These are phyloP conservation scores for Neoarthrinium moseri DNA, from an alignment of 2,329 filamentous ascomycete species.

Conservation along the genomic window DNA sequence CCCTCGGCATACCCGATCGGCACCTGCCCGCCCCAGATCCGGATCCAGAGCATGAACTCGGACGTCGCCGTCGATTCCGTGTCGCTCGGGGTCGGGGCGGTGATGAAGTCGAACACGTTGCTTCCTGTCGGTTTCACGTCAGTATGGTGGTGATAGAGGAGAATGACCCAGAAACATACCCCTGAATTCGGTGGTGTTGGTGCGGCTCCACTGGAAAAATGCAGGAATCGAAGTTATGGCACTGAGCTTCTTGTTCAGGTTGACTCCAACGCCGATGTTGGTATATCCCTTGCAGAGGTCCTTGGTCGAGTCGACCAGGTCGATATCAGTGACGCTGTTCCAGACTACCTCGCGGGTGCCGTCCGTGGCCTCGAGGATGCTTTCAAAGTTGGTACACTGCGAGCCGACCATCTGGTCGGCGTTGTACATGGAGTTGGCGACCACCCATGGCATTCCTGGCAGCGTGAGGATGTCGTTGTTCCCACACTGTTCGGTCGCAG, in stretches of 20 bases:
- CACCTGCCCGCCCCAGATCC: conserved; percentile 20
- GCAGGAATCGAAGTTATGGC: conserved; percentile 9
- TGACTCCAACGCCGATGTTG: conserved; percentile 11
- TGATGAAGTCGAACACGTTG: conserved; percentile 23
- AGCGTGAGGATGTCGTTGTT: conserved; percentile 7
- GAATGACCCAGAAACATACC: conserved; percentile 3
- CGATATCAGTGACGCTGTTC: conserved; percentile 10
- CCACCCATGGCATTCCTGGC: conserved; percentile 9
- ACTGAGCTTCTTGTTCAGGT: conserved; percentile 5
- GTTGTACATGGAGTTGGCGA: conserved; percentile 13
- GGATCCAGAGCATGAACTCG: conserved; percentile 23
- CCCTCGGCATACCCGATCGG: conserved; percentile 19
- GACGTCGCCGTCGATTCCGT: conserved; percentile 11
- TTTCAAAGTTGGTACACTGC: conserved; percentile 13
- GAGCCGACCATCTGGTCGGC: conserved; percentile 9
- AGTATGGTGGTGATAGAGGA: not conserved
- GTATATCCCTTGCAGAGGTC: conserved; percentile 13
- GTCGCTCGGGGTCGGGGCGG: conserved; percentile 15
- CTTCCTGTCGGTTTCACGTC: conserved; percentile 10
- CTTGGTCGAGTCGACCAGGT: conserved; percentile 7
- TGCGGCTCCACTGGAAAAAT: conserved; percentile 8
- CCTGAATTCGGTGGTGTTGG: conserved; percentile 7
- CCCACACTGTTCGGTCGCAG: conserved; percentile 9
- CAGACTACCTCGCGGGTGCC: conserved; percentile 7
- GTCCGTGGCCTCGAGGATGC: conserved; percentile 6